phyloP scores from a whole-genome alignment of 2,329 filamentous ascomycete genomes.

The Lasiodiplodia gonubiensis region DNA sequence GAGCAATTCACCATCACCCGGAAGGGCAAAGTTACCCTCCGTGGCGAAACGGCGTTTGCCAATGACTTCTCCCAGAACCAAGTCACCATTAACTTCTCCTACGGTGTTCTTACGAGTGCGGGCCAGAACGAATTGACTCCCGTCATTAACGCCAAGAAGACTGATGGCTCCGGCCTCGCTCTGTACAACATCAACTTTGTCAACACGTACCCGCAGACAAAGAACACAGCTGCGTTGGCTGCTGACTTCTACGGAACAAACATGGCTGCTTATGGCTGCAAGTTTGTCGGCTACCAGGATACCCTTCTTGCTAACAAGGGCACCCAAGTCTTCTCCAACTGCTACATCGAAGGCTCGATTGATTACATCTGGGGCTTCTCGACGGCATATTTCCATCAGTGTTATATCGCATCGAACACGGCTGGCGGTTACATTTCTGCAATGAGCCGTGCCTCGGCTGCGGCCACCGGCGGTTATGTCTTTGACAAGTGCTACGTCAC shows the following conservation, averaged over 20 bases:
- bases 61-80: conserved; percentile 59
- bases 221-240: conserved; percentile 57
- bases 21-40: conserved; percentile 60
- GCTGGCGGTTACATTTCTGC: conserved; percentile 35
- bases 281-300: conserved; percentile 62
- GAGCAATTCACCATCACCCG: conserved; percentile 52
- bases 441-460: conserved; percentile 34
- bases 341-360: conserved; percentile 61
- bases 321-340: conserved; percentile 51
- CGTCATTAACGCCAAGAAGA: conserved; percentile 46
- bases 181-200: conserved; percentile 65
- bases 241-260: conserved; percentile 49
- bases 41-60: conserved; percentile 62
- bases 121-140: conserved; percentile 49
- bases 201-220: conserved; percentile 44
- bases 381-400: conserved; percentile 42
- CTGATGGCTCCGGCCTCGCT: conserved; percentile 58
- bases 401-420: conserved; percentile 6
- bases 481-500: conserved; percentile 57
- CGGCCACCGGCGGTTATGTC: conserved; percentile 55
- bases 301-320: conserved; percentile 52
- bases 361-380: conserved; percentile 63
- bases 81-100: conserved; percentile 58
- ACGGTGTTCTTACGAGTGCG: conserved; percentile 40
- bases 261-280: conserved; percentile 62